Percentiles rank a stretch among this genome's conserved stretches.
Evolutionary conservation across 345 rosid species (phyloP).

Genomic region (Xanthoceras sorbifolium): DNA sequence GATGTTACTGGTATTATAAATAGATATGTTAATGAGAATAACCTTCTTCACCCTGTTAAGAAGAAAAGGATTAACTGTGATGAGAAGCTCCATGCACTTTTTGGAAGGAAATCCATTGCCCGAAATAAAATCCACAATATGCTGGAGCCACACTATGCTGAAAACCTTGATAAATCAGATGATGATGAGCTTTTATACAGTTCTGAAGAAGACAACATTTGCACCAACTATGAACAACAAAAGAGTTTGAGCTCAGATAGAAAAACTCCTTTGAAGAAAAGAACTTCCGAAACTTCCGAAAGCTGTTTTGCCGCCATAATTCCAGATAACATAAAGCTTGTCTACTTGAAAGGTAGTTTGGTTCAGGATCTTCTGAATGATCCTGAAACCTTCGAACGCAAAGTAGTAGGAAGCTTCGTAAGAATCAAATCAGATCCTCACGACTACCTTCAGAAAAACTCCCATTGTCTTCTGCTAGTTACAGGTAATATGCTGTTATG

Average conservation of each 20-base stretch:
- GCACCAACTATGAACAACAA: conserved; percentile 10
- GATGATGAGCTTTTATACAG: conserved; percentile 46
- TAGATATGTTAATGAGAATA: conserved; percentile 45
- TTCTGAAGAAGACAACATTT: conserved; percentile 46
- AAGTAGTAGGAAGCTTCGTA: conserved; percentile 68
- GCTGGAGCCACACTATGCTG: conserved; percentile 65
- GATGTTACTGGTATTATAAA: conserved; percentile 51
- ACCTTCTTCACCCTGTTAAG: conserved; percentile 45
- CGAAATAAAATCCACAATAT: conserved; percentile 52
- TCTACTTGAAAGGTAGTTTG: conserved; percentile 73
- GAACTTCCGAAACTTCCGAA: conserved; percentile 39
- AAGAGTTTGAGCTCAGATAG: conserved; percentile 25
- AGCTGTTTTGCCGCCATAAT: conserved; percentile 62
- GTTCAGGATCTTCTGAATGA: conserved; percentile 55
- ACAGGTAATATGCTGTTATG: conserved; percentile 46
- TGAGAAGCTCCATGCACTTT: conserved; percentile 48
- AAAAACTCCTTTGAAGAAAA: conserved; percentile 31
- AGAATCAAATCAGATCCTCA: conserved; percentile 74
- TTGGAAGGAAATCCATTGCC: conserved; percentile 55
- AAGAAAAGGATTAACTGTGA: conserved; percentile 70
- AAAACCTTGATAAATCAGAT: conserved; percentile 54
- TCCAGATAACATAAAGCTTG: conserved; percentile 63
- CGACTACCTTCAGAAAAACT: conserved; percentile 66
- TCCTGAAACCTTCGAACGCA: conserved; percentile 49
- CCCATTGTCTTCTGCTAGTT: conserved; percentile 70